Evolutionary conservation across 179 eudicot species (phyloP), one percentile per base, ranked within the genome.

Genomic region (Silene coronaria): DNA sequence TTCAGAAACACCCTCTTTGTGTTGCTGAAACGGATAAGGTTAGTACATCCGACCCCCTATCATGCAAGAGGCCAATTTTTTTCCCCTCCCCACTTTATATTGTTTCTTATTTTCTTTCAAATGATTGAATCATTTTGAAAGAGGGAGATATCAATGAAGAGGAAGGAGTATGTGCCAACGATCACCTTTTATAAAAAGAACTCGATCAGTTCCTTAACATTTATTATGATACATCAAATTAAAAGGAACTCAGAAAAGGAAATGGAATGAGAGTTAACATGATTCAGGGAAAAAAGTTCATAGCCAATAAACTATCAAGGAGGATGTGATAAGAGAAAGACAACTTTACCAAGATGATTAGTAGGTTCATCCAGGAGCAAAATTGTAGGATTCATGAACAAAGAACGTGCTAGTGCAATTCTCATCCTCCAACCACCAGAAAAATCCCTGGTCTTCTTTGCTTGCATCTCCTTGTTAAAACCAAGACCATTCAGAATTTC

Each of bases 361-460:
- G 98, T 94, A 24, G 98, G 98, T 80, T 94, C 98, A 80, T 94
- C 98, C 67, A 94, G 87, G 79, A 94, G 77, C 76, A 94, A 77
- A 67, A 94, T 89, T 32, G 98, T 94, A 22, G 98, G 98, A 72
- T 94, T 94, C 88, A 94, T 92, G 75, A 94, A 94, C 81, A 94
- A 83, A 4, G 98, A 89, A 12, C 98, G 84, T 60, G 98, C 98
- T 53, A 94, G 77, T 72, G 98, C 98, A 84, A 94, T 94, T 77
- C 98, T 87, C 98, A 94, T 94, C 78, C 98, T 92, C 98, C 98
- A 94, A 58, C 98, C 98, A 83, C 98, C 98, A 83, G 98, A 94
- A 73, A 94, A 94, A 73, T 94, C 97, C 12, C 90, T 88, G 1
- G 98, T 92, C 83, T 89, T 94, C 87, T 94, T 90, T 68, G 75